A percentile compares a stretch with the other conserved stretches of the same genome.
These are phyloP conservation scores for Boletales sp. DNA, from an alignment of 768 basidiomycete species.

Conservation along the genomic window DNA sequence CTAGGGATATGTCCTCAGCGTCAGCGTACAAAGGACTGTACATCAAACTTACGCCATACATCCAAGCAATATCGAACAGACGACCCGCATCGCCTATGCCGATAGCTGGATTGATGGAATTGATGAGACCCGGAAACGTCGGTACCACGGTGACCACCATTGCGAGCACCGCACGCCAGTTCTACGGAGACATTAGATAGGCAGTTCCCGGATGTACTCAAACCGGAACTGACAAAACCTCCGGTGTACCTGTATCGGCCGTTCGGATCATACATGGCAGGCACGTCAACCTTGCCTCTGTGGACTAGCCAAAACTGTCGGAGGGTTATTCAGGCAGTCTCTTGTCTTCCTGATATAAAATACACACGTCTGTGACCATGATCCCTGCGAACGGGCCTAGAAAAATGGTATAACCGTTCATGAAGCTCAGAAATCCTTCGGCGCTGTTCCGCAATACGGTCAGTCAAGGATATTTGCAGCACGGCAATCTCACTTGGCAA, in stretches of 20 bases:
- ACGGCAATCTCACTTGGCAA: slow-evolving; percentile 38
- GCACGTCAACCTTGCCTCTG: slow-evolving; percentile 68
- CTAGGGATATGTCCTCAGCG: slow-evolving; percentile 3
- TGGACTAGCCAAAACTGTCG: slow-evolving; percentile 77
- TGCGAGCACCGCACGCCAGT: slow-evolving; percentile 77
- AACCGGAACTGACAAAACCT: slow-evolving; percentile 56
- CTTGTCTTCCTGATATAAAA: neutral
- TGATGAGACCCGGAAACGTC: slow-evolving; percentile 73
- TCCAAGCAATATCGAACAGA: slow-evolving; percentile 71
- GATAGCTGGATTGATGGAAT: slow-evolving; percentile 66
- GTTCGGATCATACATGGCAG: slow-evolving; percentile 77
- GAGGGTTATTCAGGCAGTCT: neutral
- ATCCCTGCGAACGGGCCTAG: slow-evolving; percentile 83
- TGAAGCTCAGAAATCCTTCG: slow-evolving; percentile 70
- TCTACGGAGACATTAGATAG: slow-evolving; percentile 39
- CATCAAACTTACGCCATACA: slow-evolving; percentile 59
- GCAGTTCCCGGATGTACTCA: too few relatives aligned
- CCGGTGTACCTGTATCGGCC: slow-evolving; percentile 76
- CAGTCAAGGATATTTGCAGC: neutral
- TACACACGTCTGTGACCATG: slow-evolving; percentile 54
- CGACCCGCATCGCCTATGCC: slow-evolving; percentile 52
- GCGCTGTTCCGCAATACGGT: slow-evolving; percentile 32
- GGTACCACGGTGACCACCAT: slow-evolving; percentile 67
- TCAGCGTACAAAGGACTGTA: neutral
- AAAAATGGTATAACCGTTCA: slow-evolving; percentile 84